Evolutionary conservation across 2,329 filamentous ascomycete genomes (phyloP), one percentile per base, ranked within the genome.

Genomic region (Penicillium glabrum): DNA sequence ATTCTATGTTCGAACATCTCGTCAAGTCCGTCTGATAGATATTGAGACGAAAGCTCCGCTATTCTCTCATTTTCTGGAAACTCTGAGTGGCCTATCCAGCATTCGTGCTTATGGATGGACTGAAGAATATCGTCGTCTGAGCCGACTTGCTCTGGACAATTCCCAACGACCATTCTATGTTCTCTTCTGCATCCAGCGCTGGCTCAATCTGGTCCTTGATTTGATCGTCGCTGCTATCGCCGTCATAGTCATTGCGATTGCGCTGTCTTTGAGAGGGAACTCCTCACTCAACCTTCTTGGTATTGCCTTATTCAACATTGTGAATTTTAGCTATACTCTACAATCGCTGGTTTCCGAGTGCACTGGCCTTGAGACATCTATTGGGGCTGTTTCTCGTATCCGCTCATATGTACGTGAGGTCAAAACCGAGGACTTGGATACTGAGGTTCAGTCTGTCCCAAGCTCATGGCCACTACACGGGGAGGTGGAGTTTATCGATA

Each of bases 101-200:
- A 79, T 85, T 35, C 79, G 82, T 9, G 77, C 82, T 0, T 83
- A 82, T 53, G 77, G 76, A 1, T 83, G 81, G 81, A 71, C 72
- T 9, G 62, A 67, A 4, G 66, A 72, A 1, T 74, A 79, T 31
- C 67, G 72, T 0, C 61, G 74, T 13, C 77, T 76, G 46, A 77
- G 72, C 3, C 68, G 74, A 1, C 50, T 63, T 13, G 58, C 74
- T 26, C 69, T 80, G 13, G 74, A 80, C 53, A 61, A 65, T 33
- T 76, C 73, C 16, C 78, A 80, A 57, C 66, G 69, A 5, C 76
- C 78, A 2, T 78, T 75, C 60, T 80, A 80, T 61, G 70, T 80
- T 1, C 66, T 79, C 19, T 74, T 74, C 21, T 75, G 74, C 48
- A 70, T 78, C n/a, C 77, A 80, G 58, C 69, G 75, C n/a, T 80